Conservation (phyloP, 176 grass and related monocot genomes). For the Phragmites australis region DNA sequence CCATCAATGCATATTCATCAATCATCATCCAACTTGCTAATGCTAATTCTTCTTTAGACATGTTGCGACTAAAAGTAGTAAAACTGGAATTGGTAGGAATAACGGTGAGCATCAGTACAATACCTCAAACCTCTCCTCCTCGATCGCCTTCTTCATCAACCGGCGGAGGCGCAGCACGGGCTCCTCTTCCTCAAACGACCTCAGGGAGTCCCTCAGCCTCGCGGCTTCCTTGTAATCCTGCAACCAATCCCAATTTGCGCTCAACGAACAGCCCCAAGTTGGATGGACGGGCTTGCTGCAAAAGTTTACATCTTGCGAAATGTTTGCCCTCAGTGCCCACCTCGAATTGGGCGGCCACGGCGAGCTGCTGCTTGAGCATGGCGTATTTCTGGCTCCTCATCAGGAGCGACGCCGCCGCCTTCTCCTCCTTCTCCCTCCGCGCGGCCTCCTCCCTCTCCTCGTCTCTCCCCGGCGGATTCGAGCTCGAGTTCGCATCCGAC, state of each 20-base stretch:
- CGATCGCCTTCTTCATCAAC: slow-evolving; percentile 54
- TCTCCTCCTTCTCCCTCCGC: slow-evolving; percentile 29
- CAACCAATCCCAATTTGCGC: slow-evolving; percentile 7
- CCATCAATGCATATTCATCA: neutral
- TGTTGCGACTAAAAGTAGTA: neutral
- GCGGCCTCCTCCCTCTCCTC: slow-evolving; percentile 38
- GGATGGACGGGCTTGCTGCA: neutral
- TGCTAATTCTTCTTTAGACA: slow-evolving; percentile 1
- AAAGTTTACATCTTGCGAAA: neutral
- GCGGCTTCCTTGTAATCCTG: slow-evolving; percentile 89
- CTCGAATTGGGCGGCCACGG: slow-evolving; percentile 71
- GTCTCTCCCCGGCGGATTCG: slow-evolving; percentile 32
- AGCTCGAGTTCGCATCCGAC: slow-evolving; percentile 48
- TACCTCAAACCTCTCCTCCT: slow-evolving; percentile 80
- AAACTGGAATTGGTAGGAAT: neutral
- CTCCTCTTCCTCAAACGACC: slow-evolving; percentile 72
- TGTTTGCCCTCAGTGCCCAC: neutral
- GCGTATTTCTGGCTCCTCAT: slow-evolving; percentile 68
- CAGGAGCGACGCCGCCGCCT: slow-evolving; percentile 51
- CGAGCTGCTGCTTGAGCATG: slow-evolving; percentile 81
- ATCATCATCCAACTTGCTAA: neutral
- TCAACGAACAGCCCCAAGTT: slow-evolving; percentile 18
- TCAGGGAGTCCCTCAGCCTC: slow-evolving; percentile 70
- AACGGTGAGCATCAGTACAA: neutral
- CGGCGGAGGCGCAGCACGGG: slow-evolving; percentile 57